Base-by-base conservation (phyloP, 2,329 filamentous ascomycete genomes). In the Aspergillus sp. region DNA sequence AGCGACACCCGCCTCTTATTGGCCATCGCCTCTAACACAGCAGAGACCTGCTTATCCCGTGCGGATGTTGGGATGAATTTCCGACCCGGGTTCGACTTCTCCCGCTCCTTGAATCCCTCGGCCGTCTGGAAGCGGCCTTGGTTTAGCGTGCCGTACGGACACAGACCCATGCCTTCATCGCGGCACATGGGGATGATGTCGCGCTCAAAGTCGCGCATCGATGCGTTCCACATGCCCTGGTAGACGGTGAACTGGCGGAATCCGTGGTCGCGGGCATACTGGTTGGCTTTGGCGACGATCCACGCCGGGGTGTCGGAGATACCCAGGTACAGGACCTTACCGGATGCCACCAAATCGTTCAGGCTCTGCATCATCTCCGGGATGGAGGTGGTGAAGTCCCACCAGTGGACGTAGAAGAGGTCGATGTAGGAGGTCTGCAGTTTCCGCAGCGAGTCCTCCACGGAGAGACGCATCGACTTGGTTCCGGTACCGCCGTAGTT, bases 231-330 rank as follows among this genome's bases (percentile, higher is more conserved):
- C 10, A 72, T 74, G 9, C 87, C 87, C 69, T 88, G 85, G 64
- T 88, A 89, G 16, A 89, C 80, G 19, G 76, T 79, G 71, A 92
- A 92, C 34, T 80, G 85, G 0, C 83, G 81, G n/a, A 90, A 75
- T 3, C 86, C 86, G 54, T 90, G 82, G 56, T 82, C 78, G 19
- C 85, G 81, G 4, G 89, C 89, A 64, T 91, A 70, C 69, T 76
- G 63, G 52, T 81, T 80, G 0, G 76, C 76, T 49, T 76, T 77
- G 46, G 66, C 65, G 2, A 79, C 76, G 1, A 79, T 60, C 86
- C 86, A 90, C 4, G 87, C 87, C 0, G 87, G 87, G 0, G 84
- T 84, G 61, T 90, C 86, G 23, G 79, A 84, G 62, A 88, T 78
- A 2, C 87, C 87, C 0, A 89, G 75, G 58, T 89, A 88, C 11